Percentiles rank a stretch among this genome's conserved stretches.
Conservation (phyloP, 257 asterid species). For the Scutellaria baicalensis region DNA sequence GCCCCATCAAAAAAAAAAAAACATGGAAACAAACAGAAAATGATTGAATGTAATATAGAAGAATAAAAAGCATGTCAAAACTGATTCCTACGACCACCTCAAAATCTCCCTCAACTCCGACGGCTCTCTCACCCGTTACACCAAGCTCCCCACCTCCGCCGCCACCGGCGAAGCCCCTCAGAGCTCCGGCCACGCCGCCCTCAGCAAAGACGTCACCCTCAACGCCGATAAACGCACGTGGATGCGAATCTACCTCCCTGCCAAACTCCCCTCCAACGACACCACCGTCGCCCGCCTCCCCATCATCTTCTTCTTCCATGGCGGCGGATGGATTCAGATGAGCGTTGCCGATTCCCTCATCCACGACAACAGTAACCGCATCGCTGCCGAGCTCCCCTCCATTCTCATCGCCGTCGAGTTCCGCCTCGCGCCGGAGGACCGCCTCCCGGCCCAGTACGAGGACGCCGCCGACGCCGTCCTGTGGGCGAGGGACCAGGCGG, state of each 20-base stretch:
- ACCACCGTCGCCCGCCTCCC: constrained; percentile 55
- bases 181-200: constrained; percentile 29
- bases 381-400: constrained; percentile 49
- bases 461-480: constrained; percentile 55
- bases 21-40: neutral
- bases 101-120: constrained; percentile 41
- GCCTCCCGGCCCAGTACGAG: constrained; percentile 77
- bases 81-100: constrained; percentile 71
- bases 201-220: constrained; percentile 68
- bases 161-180: constrained; percentile 46
- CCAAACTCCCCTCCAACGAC: constrained; percentile 48
- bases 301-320: constrained; percentile 51
- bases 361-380: constrained; percentile 44
- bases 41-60: too few relatives aligned
- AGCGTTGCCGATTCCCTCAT: constrained; percentile 23
- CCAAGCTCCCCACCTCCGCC: constrained; percentile 36
- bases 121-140: constrained; percentile 62
- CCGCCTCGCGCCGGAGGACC: constrained; percentile 71
- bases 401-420: constrained; percentile 51
- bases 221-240: constrained; percentile 46
- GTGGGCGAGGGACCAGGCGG: constrained; percentile 54
- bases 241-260: constrained; percentile 68
- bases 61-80: constrained; percentile 32
- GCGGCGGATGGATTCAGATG: constrained; percentile 48
- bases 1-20: too few relatives aligned